These are phyloP conservation scores for Dactylellina haptotyla DNA, from an alignment of 2,329 filamentous ascomycete genomes.

Conservation along the genomic window DNA sequence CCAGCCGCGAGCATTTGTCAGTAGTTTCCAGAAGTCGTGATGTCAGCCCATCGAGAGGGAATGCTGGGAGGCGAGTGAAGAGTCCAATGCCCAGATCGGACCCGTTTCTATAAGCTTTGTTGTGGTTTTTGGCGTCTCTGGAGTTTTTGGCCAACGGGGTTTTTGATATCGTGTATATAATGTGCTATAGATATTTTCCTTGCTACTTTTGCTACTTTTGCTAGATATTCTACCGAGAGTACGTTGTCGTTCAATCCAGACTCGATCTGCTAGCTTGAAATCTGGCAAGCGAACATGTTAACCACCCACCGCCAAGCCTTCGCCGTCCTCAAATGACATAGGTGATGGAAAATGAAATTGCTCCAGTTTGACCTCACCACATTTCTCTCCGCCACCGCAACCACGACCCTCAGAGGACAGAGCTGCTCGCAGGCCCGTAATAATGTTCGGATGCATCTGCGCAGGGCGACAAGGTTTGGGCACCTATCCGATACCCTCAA, in stretches of 20 bases:
- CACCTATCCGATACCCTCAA: slow-evolving; percentile 42
- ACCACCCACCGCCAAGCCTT: no score
- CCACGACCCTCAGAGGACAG: slow-evolving; percentile 13
- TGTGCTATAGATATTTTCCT: no score
- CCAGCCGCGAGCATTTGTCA: slow-evolving; percentile 44
- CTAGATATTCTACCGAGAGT: no score
- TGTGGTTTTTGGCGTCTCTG: neutral
- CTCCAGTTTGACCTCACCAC: no score
- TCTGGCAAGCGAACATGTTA: no score
- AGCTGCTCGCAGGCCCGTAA: slow-evolving; percentile 18
- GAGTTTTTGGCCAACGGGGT: no score
- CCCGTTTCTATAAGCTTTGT: slow-evolving; percentile 26
- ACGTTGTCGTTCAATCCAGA: no score
- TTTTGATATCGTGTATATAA: no score
- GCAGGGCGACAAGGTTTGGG: slow-evolving; percentile 58
- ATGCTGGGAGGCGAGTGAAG: slow-evolving; percentile 44
- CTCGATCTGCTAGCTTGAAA: no score
- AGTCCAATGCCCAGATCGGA: slow-evolving; percentile 49
- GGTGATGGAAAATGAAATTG: no score
- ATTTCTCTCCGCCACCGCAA: neutral
- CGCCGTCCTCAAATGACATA: no score
- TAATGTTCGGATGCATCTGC: slow-evolving; percentile 59
- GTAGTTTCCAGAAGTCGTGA: slow-evolving; percentile 45
- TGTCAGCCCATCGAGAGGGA: slow-evolving; percentile 47
- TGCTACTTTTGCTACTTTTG: no score